Evolutionary conservation across 805 yeast genomes (phyloP).

Genomic region (Starmerella apicola): DNA sequence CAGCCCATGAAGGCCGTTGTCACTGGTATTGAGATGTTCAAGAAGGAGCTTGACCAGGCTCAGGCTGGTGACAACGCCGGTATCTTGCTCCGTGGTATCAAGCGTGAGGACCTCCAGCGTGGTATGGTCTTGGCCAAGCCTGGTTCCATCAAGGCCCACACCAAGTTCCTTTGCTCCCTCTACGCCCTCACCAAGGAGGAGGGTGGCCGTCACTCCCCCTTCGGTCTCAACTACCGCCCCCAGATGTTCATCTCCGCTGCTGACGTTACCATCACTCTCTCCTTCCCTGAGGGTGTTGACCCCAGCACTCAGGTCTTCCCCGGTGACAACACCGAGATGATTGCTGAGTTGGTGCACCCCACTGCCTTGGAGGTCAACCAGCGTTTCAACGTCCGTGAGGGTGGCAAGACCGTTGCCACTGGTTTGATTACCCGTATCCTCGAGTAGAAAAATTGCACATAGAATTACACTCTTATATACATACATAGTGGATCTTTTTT

Average conservation of each 20-base stretch:
- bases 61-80: slow-evolving; percentile 99
- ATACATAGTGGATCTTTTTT: no score
- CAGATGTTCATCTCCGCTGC: slow-evolving; percentile 95
- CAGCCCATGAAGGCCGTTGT: slow-evolving; percentile 85
- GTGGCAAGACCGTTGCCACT: slow-evolving; percentile 98
- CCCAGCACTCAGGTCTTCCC: slow-evolving; percentile 88
- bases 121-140: slow-evolving; percentile 97
- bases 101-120: slow-evolving; percentile 91
- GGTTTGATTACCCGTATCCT: slow-evolving; percentile 91
- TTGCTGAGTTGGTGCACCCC: slow-evolving; percentile 76
- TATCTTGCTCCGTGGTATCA: slow-evolving; percentile 90
- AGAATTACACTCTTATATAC: background rate
- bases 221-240: slow-evolving; percentile 95
- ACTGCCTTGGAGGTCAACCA: slow-evolving; percentile 92
- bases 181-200: slow-evolving; percentile 91
- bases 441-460: slow-evolving; percentile 33
- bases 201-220: slow-evolving; percentile 99
- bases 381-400: slow-evolving; percentile 98
- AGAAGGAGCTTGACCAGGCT: slow-evolving; percentile 94
- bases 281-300: slow-evolving; percentile 79
- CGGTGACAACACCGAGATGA: slow-evolving; percentile 97
- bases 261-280: slow-evolving; percentile 80
- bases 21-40: slow-evolving; percentile 99
- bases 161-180: slow-evolving; percentile 84
- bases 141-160: slow-evolving; percentile 82